Conservation (phyloP, 495 filamentous ascomycete species). For the Penicillium herquei region DNA sequence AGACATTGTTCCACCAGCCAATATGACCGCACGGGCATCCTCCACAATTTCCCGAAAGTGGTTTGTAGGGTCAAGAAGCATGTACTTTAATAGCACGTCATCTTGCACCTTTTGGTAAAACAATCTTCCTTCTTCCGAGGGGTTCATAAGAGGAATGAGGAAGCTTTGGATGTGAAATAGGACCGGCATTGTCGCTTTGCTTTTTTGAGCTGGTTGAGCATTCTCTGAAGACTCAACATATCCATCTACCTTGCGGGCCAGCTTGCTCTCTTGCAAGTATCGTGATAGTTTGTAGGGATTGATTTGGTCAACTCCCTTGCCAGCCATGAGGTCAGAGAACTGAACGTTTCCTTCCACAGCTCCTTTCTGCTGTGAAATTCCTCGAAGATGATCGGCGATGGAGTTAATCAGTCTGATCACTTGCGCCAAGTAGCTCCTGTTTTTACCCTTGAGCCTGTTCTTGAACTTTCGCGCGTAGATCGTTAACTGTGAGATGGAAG, state of each 20-base stretch:
- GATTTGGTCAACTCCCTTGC: slow-evolving; percentile 91
- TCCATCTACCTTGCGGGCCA: slow-evolving; percentile 91
- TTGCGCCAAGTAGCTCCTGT: slow-evolving; percentile 88
- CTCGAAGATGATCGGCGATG: slow-evolving; percentile 60
- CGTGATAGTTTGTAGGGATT: slow-evolving; percentile 84
- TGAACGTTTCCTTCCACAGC: slow-evolving; percentile 62
- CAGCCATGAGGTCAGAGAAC: slow-evolving; percentile 66
- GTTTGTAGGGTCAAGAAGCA: slow-evolving; percentile 89
- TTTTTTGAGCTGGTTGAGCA: slow-evolving; percentile 26
- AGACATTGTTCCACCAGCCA: slow-evolving; percentile 97
- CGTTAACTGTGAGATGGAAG: slow-evolving; percentile 68
- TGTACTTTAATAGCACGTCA: slow-evolving; percentile 72
- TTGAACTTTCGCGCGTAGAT: slow-evolving; percentile 85
- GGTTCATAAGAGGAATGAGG: slow-evolving; percentile 79
- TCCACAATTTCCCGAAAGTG: slow-evolving; percentile 88
- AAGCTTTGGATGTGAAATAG: slow-evolving; percentile 84
- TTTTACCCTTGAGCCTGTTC: slow-evolving; percentile 86
- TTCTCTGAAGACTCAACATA: slow-evolving; percentile 66
- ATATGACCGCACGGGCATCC: slow-evolving; percentile 80
- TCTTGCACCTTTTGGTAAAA: slow-evolving; percentile 65
- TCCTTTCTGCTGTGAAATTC: slow-evolving; percentile 43
- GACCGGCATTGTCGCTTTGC: slow-evolving; percentile 59
- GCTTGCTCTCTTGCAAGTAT: slow-evolving; percentile 88
- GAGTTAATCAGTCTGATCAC: slow-evolving; percentile 77
- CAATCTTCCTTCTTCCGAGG: slow-evolving; percentile 81